Evolutionary conservation across 176 grass and related monocot genomes (phyloP).

Genomic region (Cymbopogon citratus): DNA sequence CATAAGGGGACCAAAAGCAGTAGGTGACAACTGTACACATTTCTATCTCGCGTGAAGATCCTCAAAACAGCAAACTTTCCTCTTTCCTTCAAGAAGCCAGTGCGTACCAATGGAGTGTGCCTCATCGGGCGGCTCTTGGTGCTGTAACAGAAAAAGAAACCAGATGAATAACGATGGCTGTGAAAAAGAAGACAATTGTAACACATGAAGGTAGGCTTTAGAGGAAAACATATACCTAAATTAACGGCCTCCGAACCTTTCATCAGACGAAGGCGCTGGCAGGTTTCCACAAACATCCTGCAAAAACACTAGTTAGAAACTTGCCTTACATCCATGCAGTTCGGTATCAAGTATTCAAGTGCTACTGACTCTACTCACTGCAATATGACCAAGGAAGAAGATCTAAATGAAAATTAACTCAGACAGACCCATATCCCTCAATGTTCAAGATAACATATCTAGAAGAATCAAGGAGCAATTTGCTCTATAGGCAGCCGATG

Average conservation of each 20-base stretch:
- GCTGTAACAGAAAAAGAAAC: conserved; percentile 41
- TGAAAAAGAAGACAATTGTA: not conserved
- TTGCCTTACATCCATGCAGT: not conserved
- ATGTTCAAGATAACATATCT: not conserved
- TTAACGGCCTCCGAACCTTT: conserved; percentile 78
- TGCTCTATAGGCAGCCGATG: not conserved
- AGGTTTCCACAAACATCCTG: conserved; percentile 82
- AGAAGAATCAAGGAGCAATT: conserved; percentile 22
- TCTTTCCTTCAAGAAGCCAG: conserved; percentile 26
- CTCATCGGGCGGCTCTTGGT: conserved; percentile 55
- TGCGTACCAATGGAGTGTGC: not conserved
- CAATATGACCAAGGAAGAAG: not conserved
- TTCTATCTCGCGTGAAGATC: conserved; percentile 46
- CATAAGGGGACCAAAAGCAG: conserved; percentile 20
- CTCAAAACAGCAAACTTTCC: conserved; percentile 27
- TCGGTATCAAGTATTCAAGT: not conserved
- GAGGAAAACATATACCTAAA: conserved; percentile 41
- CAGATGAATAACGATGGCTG: not conserved
- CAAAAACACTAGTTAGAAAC: conserved; percentile 16
- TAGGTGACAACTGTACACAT: conserved; percentile 54
- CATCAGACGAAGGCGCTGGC: conserved; percentile 80
- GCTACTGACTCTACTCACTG: not conserved
- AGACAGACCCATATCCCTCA: not conserved
- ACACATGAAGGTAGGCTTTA: not conserved
- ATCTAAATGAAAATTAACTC: not conserved